These are phyloP conservation scores for Boletellus deceptivus DNA, from an alignment of 1,284 basidiomycete genomes.

Conservation along the genomic window DNA sequence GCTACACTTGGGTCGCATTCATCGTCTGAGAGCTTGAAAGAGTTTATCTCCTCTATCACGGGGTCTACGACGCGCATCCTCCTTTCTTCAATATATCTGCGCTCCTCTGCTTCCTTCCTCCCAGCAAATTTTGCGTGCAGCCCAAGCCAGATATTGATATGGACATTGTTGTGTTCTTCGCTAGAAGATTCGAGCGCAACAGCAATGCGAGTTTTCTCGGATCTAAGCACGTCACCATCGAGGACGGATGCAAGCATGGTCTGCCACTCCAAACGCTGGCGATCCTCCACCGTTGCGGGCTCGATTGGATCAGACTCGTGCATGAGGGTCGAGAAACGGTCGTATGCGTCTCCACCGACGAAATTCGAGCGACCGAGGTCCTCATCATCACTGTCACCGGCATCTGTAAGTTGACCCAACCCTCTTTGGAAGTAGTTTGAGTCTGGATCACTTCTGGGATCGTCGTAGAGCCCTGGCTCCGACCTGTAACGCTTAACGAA, in stretches of 20 bases:
- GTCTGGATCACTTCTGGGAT: constrained; percentile 71
- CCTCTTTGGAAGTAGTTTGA: constrained; percentile 73
- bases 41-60: constrained; percentile 80
- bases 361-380: constrained; percentile 46
- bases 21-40: constrained; percentile 58
- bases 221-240: constrained; percentile 88
- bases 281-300: constrained; percentile 66
- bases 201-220: constrained; percentile 88
- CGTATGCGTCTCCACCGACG: constrained; percentile 45
- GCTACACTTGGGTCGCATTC: constrained; percentile 50
- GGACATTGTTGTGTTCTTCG: constrained; percentile 66
- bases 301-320: constrained; percentile 60
- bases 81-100: constrained; percentile 77
- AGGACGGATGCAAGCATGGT: constrained; percentile 91
- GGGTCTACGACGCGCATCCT: constrained; percentile 78
- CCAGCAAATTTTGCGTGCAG: constrained; percentile 86
- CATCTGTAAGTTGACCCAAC: constrained; percentile 66
- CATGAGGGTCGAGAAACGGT: constrained; percentile 51
- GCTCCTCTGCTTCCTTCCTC: constrained; percentile 80
- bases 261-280: constrained; percentile 90
- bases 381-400: constrained; percentile 76
- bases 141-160: constrained; percentile 83
- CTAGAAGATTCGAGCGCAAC: constrained; percentile 65
- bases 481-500: constrained; percentile 73
- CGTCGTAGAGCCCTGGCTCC: constrained; percentile 54